These are phyloP conservation scores for Cydonia oblonga DNA, from an alignment of 331 rosid genomes.

Conservation along the genomic window DNA sequence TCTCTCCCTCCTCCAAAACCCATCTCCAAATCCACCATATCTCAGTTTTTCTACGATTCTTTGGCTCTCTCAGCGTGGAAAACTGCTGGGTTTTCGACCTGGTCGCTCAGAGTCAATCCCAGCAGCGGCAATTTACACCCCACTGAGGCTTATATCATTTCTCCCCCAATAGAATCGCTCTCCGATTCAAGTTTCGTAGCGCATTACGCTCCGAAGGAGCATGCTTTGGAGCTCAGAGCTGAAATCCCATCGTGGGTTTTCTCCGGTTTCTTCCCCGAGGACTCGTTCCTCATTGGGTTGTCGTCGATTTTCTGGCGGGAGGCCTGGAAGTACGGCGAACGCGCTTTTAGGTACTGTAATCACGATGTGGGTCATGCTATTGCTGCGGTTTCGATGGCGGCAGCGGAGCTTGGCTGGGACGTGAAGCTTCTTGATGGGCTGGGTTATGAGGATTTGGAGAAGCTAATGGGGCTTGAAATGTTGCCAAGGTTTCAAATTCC, in stretches of 20 bases:
- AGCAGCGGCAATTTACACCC: slow-evolving; percentile 91
- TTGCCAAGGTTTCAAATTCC: slow-evolving; percentile 53
- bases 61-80: slow-evolving; percentile 94
- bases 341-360: slow-evolving; percentile 82
- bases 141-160: slow-evolving; percentile 66
- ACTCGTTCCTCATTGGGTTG: slow-evolving; percentile 56
- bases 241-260: slow-evolving; percentile 47
- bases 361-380: slow-evolving; percentile 91
- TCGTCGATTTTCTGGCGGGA: slow-evolving; percentile 95
- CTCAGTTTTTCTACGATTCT: slow-evolving; percentile 66
- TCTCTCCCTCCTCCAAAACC: slow-evolving; percentile 66
- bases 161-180: slow-evolving; percentile 42
- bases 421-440: slow-evolving; percentile 72
- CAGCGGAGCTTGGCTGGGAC: slow-evolving; percentile 82
- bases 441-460: slow-evolving; percentile 63
- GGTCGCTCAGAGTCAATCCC: slow-evolving; percentile 90
- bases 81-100: slow-evolving; percentile 46
- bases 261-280: slow-evolving; percentile 33
- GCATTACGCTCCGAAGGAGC: slow-evolving; percentile 91
- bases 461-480: slow-evolving; percentile 60
- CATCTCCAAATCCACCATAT: slow-evolving; percentile 54
- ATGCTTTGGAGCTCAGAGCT: slow-evolving; percentile 69
- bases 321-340: slow-evolving; percentile 95
- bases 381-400: slow-evolving; percentile 75
- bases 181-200: slow-evolving; percentile 54